Evolutionary conservation across 2,329 filamentous ascomycete species (phyloP).

Genomic region (Simplicillium aogashimaense): DNA sequence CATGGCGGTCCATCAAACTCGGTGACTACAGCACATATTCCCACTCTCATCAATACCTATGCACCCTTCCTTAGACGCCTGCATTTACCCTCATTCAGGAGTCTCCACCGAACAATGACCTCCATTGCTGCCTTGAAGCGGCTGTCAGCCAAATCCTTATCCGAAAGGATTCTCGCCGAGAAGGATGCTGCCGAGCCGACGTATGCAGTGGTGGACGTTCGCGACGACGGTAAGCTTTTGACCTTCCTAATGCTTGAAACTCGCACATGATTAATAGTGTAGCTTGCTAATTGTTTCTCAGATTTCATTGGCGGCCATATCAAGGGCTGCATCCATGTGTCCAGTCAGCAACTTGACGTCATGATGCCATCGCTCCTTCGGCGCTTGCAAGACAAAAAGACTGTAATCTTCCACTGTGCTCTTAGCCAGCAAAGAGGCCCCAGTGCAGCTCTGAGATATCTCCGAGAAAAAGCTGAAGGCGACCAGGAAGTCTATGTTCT

Average conservation of each 20-base stretch:
- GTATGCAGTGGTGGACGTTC: slow-evolving; percentile 78
- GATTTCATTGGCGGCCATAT: slow-evolving; percentile 93
- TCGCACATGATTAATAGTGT: background rate
- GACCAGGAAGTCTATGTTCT: slow-evolving; percentile 72
- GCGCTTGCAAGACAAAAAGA: slow-evolving; percentile 64
- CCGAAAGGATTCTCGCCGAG: slow-evolving; percentile 49
- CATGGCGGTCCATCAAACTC: too few species aligned
- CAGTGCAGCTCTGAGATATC: slow-evolving; percentile 69
- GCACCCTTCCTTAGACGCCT: background rate
- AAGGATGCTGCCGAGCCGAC: slow-evolving; percentile 26
- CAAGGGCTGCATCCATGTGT: slow-evolving; percentile 63
- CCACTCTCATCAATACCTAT: background rate
- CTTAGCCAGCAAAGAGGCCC: slow-evolving; percentile 87
- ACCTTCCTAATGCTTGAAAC: background rate
- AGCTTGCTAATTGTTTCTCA: slow-evolving; percentile 18
- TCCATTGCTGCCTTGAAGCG: slow-evolving; percentile 54
- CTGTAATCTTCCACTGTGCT: slow-evolving; percentile 89
- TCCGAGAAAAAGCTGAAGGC: slow-evolving; percentile 55
- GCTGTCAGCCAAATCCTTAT: slow-evolving; percentile 60
- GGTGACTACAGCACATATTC: too few species aligned
- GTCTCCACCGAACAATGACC: slow-evolving; percentile 24
- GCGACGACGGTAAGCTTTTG: slow-evolving; percentile 58
- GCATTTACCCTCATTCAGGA: background rate
- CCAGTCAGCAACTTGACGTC: slow-evolving; percentile 62
- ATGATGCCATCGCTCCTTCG: slow-evolving; percentile 76